Evolutionary conservation across 2,329 filamentous ascomycete genomes (phyloP).

Genomic region (Fusarium chaquense): DNA sequence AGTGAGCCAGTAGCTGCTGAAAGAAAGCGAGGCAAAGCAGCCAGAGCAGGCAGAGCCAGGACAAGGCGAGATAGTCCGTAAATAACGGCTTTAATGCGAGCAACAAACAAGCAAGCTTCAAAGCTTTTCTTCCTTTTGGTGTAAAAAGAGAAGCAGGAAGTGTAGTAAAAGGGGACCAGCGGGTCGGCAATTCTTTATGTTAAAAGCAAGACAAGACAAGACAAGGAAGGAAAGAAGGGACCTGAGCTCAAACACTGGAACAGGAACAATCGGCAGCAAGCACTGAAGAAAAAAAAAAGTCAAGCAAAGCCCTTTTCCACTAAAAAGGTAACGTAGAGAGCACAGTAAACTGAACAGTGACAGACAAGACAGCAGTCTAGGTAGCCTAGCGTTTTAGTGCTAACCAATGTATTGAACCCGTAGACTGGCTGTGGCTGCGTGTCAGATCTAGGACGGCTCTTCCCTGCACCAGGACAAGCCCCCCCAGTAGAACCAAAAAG

Average conservation of each 20-base stretch:
- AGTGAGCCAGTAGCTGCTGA: background rate
- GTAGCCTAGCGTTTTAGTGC: conserved; percentile 14
- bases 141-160: conserved; percentile 16
- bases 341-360: conserved; percentile 34
- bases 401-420: background rate
- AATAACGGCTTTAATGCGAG: conserved; percentile 3
- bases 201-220: background rate
- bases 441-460: conserved; percentile 49
- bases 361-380: background rate
- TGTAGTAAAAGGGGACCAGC: conserved; percentile 25
- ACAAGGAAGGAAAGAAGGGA: conserved; percentile 9
- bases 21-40: conserved; percentile 20
- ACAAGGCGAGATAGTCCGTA: conserved; percentile 6
- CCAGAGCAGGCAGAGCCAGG: conserved; percentile 2
- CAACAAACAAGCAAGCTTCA: conserved; percentile 24
- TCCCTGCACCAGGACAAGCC: conserved; percentile 43
- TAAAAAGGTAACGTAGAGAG: conserved; percentile 24
- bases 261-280: conserved; percentile 27
- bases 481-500: conserved; percentile 20
- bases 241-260: conserved; percentile 8
- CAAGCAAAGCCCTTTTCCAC: conserved; percentile 32
- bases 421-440: conserved; percentile 42
- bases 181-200: conserved; percentile 31
- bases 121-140: conserved; percentile 9
- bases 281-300: conserved; percentile 25